phyloP scores from a whole-genome alignment of 768 basidiomycete genomes.

The Boletus subparvulus region DNA sequence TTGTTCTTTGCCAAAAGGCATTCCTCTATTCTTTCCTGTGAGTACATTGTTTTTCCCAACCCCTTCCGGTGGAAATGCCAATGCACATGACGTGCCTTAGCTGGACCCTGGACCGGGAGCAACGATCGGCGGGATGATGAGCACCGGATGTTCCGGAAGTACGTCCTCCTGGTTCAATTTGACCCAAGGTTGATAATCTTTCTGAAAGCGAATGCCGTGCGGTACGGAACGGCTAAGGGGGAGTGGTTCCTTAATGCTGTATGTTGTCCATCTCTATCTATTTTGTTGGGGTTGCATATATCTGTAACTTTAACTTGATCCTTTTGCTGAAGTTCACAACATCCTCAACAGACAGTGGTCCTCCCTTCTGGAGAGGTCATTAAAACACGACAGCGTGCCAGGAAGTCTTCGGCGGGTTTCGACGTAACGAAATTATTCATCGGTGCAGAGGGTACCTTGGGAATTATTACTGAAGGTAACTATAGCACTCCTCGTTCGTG shows the following conservation, averaged over 20 bases:
- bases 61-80: background rate
- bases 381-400: conserved; percentile 74
- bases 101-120: conserved; percentile 78
- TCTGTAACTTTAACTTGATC: background rate
- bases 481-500: no score
- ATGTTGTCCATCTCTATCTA: conserved; percentile 19
- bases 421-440: conserved; percentile 86
- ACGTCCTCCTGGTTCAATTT: conserved; percentile 21
- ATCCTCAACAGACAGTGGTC: conserved; percentile 67
- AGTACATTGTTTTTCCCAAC: conserved; percentile 8
- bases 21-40: conserved; percentile 84
- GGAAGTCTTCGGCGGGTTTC: conserved; percentile 88
- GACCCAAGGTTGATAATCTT: conserved; percentile 16
- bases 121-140: conserved; percentile 84
- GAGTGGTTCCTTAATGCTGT: conserved; percentile 91
- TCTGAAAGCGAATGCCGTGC: conserved; percentile 65
- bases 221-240: conserved; percentile 85
- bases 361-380: conserved; percentile 88
- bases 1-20: conserved; percentile 40
- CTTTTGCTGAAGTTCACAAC: background rate
- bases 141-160: conserved; percentile 87
- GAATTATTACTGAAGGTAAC: conserved; percentile 83
- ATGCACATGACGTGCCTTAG: conserved; percentile 33
- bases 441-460: conserved; percentile 79
- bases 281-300: background rate